Conservation (phyloP, 2,329 filamentous ascomycete species). For the Diaporthe destruens region DNA sequence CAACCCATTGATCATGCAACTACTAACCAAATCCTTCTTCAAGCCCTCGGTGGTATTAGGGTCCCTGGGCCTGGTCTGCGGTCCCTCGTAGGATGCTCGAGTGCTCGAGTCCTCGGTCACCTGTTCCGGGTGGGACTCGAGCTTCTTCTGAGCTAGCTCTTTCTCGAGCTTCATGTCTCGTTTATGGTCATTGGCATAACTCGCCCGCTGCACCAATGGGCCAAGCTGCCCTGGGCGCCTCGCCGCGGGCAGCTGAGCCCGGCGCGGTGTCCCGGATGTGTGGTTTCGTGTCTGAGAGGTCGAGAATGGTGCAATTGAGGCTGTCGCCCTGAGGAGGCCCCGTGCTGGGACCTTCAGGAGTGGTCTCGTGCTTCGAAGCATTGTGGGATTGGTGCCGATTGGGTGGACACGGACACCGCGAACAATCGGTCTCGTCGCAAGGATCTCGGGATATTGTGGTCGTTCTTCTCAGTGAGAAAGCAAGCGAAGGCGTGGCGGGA, state of each 20-base stretch:
- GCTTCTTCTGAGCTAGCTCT: conserved; percentile 63
- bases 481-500: not conserved
- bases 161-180: conserved; percentile 70
- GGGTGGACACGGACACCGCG: not conserved
- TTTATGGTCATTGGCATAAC: conserved; percentile 49
- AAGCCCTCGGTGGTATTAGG: conserved; percentile 53
- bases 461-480: not conserved
- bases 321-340: conserved; percentile 22
- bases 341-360: conserved; percentile 35
- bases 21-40: conserved; percentile 67
- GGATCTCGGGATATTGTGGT: not conserved
- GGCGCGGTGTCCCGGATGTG: conserved; percentile 6
- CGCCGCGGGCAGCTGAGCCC: conserved; percentile 9
- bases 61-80: conserved; percentile 39
- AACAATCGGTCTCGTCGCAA: not conserved
- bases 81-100: conserved; percentile 61
- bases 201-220: conserved; percentile 44
- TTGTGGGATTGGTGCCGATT: conserved; percentile 6
- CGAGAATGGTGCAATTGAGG: conserved; percentile 40
- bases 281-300: conserved; percentile 22
- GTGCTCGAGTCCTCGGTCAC: conserved; percentile 71
- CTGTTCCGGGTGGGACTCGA: conserved; percentile 70
- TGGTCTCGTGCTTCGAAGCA: conserved; percentile 42
- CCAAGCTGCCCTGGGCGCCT: conserved; percentile 37
- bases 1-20: not conserved